Base-by-base conservation (phyloP, 768 basidiomycete genomes). In the Lactarius trivialis region DNA sequence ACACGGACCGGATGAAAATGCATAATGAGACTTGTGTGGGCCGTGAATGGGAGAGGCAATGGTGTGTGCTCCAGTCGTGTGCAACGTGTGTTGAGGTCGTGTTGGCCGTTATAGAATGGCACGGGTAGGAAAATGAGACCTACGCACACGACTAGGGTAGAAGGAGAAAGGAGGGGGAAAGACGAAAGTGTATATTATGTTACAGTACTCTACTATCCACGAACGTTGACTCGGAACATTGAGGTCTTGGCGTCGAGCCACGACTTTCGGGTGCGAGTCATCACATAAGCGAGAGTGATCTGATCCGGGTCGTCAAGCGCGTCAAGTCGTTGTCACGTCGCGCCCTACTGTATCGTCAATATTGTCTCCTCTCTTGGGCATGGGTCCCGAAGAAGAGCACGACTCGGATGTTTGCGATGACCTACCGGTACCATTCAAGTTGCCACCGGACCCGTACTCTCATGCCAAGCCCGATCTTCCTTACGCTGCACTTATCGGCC, bases 401-500 rank as follows among this genome's bases (percentile, higher is more conserved):
- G n/a, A n/a, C n/a, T n/a, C n/a, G n/a, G n/a, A n/a, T n/a, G n/a
- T n/a, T n/a, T 85, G 85, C 48, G 84, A 84, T 54, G 78, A 76
- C 28, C 75, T 88, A 48, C n/a, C n/a, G n/a, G n/a, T n/a, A n/a
- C 90, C 91, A 3, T 92, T 86, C 71, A 83, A 73, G 58, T 81
- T 97, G 0, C 95, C 95, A 0, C 82, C 87, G 4, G 92, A 92
- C 30, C 92, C 93, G 2, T 92, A 94, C 70, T 85, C 88, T 14
- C 76, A 76, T 39, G 79, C 79, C 58, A 92, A 94, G 71, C 97
- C 97, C 0, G 84, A 89, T 53, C 83, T 85, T 41, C 94, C 94
- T 2, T 98, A 98, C 70, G 95, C 97, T 5, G 95, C 94, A 2
- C 83, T 98, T 52, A 93, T 98, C 65, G 96, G 96, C 1, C 94